Conservation (phyloP, 495 filamentous ascomycete genomes). For the Penicillium herquei region DNA sequence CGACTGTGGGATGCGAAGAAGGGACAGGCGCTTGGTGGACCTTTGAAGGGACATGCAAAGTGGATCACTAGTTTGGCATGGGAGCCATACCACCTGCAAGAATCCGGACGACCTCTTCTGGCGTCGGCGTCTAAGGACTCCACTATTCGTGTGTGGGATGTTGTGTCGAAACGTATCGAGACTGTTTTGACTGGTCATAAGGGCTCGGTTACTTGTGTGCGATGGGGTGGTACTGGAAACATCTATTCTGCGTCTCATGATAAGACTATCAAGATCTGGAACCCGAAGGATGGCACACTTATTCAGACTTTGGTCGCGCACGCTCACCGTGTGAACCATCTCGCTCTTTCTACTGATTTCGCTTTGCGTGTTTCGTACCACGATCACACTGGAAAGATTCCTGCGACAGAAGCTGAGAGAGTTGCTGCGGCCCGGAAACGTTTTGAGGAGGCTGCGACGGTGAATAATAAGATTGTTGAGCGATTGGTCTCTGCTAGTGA, state of each 20-base stretch:
- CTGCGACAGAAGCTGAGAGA: conserved; percentile 66
- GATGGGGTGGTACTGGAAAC: conserved; percentile 86
- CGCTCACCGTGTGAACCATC: conserved; percentile 94
- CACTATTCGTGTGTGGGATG: conserved; percentile 87
- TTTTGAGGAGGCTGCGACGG: conserved; percentile 84
- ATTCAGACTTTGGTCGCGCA: conserved; percentile 77
- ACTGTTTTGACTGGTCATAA: conserved; percentile 85
- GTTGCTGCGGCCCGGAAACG: conserved; percentile 72
- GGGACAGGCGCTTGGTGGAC: conserved; percentile 69
- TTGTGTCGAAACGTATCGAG: conserved; percentile 72
- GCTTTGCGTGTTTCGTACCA: conserved; percentile 85
- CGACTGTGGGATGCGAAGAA: conserved; percentile 86
- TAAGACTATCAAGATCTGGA: conserved; percentile 91
- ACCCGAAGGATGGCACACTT: conserved; percentile 72
- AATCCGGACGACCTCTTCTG: conserved; percentile 69
- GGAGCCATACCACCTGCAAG: conserved; percentile 90
- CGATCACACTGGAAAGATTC: conserved; percentile 75
- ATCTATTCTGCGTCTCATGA: conserved; percentile 93
- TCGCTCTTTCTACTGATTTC: conserved; percentile 90
- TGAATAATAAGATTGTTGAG: conserved; percentile 77
- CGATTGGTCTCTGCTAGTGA: conserved; percentile 87
- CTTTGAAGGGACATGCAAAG: conserved; percentile 86
- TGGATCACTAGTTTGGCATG: conserved; percentile 87
- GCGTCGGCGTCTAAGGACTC: conserved; percentile 89
- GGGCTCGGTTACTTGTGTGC: conserved; percentile 81